Base-by-base conservation (phyloP, 306 rosid species). In the Betula pendula region DNA sequence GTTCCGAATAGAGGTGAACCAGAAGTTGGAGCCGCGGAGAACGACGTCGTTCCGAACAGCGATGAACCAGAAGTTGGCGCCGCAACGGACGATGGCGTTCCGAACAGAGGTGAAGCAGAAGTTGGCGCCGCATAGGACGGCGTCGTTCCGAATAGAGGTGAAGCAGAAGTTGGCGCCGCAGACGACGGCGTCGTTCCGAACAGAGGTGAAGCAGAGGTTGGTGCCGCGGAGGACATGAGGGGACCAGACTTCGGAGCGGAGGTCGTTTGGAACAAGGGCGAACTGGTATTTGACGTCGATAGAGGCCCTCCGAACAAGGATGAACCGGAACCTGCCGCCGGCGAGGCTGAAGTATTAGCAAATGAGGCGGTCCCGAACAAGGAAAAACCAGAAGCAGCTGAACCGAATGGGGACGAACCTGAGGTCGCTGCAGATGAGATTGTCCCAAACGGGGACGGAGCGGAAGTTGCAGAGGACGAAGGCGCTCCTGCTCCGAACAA, bases 391-490 rank as follows among this genome's bases (percentile, higher is more conserved):
- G 74, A 7, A 22, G 50, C 45, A 3, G 88, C 42, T 31, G 88
- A 60, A 17, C 83, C 75, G 7, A 83, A 75, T 4, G 44, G n/a
- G 6, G 82, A 3, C 5, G 89, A 14, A 10, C 60, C 47, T 7
- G 75, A 70, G 53, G 76, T 29, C 29, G 82, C 29, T 8, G 65
- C 75, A 13, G 83, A 59, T 12, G 81, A 68, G 22, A 83, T 25
- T 7, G 76, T 22, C 29, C 84, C 83, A 25, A 84, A 81, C 10
- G 72, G 58, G 15, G 82, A 63, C 20, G 80, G 35, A 75, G 71
- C 27, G 7, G 62, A 1, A 59, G 47, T 60, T n/a, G 59, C 62
- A 38, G 70, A 5, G 27, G 77, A 74, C 47, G 70, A 42, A 73
- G 77, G 15, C 16, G 70, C 24, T 14, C 2, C 22, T 14, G 55